Base-by-base conservation (phyloP, 768 basidiomycete genomes). In the Baorangia bicolor region DNA sequence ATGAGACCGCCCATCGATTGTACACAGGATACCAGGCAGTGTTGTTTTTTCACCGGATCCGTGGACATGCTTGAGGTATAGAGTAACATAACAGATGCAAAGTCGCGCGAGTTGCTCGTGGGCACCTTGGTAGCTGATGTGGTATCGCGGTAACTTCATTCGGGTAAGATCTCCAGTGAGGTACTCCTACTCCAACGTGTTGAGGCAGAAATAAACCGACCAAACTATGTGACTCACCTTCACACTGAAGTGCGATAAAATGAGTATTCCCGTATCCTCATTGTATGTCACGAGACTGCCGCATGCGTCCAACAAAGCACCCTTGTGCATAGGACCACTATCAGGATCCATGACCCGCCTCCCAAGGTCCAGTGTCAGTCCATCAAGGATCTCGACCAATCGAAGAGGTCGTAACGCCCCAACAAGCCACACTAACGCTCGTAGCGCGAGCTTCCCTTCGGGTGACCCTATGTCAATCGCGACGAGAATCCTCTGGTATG, bases 191-290 rank as follows among this genome's bases (percentile, higher is more conserved):
- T 16, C 21, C 5, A 21, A 41, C 16, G 2, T 16, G 11, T 45
- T 33, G 5, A 43, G 23, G 3, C 4, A 12, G 2, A 39, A 13
- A 48, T 9, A 5, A 13, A 37, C 14, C 3, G 27, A 30, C 0
- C 0, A 11, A n/a, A 20, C 5, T 2, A n/a, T 33, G 25, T 2
- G 9, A 31, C 55, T 40, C 42, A 64, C 65, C 56, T 63, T 66
- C 42, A 66, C 64, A 33, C 65, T 66, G n/a, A 57, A 66, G 40
- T 66, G 64, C 2, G 64, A 66, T 14, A 66, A 40, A 5, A 57
- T 49, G 2, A 64, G 18, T 8, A 58, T 28, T 4, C 23, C 31
- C 2, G 59, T 60, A 25, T 51, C 46, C 23, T 60, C 51, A 23
- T 61, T 51, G 13, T 61, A 48, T 9, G 35, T 51, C 34, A 66